Base-by-base conservation (phyloP, 768 basidiomycete genomes). In the Hysterangium stoloniferum region DNA sequence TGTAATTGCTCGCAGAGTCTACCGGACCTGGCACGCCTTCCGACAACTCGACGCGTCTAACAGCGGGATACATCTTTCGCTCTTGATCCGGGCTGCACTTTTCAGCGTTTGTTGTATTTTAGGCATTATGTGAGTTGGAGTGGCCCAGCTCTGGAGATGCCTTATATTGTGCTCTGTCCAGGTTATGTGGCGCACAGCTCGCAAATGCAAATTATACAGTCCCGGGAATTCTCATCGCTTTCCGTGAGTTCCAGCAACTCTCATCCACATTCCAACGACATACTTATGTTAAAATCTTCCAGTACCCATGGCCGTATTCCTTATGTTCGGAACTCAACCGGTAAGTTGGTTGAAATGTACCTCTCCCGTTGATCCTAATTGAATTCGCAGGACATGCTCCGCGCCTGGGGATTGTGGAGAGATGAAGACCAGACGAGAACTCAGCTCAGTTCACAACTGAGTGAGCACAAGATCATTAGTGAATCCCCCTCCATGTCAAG, bases 261-360 rank as follows among this genome's bases (percentile, higher is more conserved):
- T 12, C 8, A 32, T 6, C 9, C n/a, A 19, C 33, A 5, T 11
- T 5, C 33, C 19, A 17, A 5, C 5, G 45, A 20, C 22, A 22
- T n/a, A 20, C 9, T 22, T 45, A 9, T 22, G 6, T 8, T 13
- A 20, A 34, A 9, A 12, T 11, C 12, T 4, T 15, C 17, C 45
- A 47, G 45, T 47, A 6, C 45, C 45, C 27, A 12, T 47, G 5
- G 25, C 28, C 9, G 45, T 27, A 33, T 47, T 47, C 25, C 7
- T 47, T 6, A 17, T 47, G 12, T 47, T 47, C 19, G 45, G 45
- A 32, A 33, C 33, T 27, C 45, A 47, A 47, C 17, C 29, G n/a
- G 45, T 47, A 34, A 47, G 31, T 5, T 40, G n/a, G n/a, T n/a
- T n/a, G n/a, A n/a, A n/a, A n/a, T n/a, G n/a, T n/a, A n/a, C n/a